Percentiles rank a stretch among this genome's conserved stretches.
Conservation (phyloP, 2,329 filamentous ascomycete genomes). For the Colletotrichum sp. region DNA sequence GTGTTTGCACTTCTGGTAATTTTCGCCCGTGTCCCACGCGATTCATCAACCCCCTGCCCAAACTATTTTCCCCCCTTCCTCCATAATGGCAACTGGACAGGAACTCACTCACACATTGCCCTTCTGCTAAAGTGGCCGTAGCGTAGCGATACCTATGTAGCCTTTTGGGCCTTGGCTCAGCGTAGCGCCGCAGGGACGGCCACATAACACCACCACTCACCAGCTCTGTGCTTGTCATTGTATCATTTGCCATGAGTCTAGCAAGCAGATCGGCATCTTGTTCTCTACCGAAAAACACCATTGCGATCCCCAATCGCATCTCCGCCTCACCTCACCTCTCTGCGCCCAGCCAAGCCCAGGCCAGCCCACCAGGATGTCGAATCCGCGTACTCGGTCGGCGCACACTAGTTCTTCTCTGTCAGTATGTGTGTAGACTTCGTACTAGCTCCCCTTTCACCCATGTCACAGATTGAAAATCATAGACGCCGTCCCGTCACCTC, state of each 20-base stretch:
- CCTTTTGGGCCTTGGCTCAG: background rate
- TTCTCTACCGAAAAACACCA: background rate
- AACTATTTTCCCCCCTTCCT: background rate
- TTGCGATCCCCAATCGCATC: background rate
- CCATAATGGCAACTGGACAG: background rate
- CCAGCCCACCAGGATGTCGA: background rate
- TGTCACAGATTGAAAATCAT: background rate
- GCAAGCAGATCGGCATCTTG: conserved; percentile 4
- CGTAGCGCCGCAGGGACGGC: background rate
- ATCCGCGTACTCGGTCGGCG: background rate
- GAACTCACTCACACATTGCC: background rate
- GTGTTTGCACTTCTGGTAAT: conserved; percentile 8
- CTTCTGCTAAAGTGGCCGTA: background rate
- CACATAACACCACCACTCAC: background rate
- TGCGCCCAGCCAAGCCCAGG: background rate
- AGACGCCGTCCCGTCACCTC: background rate
- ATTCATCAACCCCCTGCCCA: background rate
- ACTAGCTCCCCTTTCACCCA: background rate
- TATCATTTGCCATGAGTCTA: background rate
- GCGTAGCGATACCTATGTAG: background rate
- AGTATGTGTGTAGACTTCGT: background rate
- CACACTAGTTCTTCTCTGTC: background rate
- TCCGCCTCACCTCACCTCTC: background rate
- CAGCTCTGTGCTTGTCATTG: background rate
- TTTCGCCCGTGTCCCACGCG: conserved; percentile 8